These are phyloP conservation scores for Xylaria sp. DNA, from an alignment of 2,329 filamentous ascomycete genomes.

Conservation along the genomic window DNA sequence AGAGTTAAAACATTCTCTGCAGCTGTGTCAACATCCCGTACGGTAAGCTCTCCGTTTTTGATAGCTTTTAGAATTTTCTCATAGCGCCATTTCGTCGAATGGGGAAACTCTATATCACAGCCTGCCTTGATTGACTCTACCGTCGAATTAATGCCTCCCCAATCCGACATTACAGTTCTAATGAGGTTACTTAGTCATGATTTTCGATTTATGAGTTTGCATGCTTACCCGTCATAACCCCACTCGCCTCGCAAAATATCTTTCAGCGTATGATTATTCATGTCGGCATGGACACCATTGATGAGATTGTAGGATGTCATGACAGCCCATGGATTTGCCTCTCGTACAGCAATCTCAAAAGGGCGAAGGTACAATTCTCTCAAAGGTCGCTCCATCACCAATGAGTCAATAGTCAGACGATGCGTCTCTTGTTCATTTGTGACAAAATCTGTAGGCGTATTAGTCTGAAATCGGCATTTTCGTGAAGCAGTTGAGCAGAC, in stretches of 20 bases:
- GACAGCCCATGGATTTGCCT: conserved; percentile 74
- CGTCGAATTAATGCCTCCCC: conserved; percentile 67
- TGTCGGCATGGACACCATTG: conserved; percentile 70
- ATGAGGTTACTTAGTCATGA: conserved; percentile 36
- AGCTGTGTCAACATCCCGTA: conserved; percentile 64
- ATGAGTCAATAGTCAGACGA: conserved; percentile 70
- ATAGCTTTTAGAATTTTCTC: conserved; percentile 66
- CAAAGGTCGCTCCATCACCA: conserved; percentile 71
- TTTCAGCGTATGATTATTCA: conserved; percentile 64
- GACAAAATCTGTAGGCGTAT: conserved; percentile 35
- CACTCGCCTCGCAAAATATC: conserved; percentile 69
- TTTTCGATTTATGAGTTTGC: conserved; percentile 5
- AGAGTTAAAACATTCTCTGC: conserved; percentile 69
- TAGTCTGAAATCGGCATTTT: background rate
- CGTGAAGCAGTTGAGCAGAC: conserved; percentile 51
- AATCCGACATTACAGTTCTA: conserved; percentile 67
- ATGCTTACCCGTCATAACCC: conserved; percentile 66
- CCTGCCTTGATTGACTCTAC: conserved; percentile 65
- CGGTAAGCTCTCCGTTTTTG: conserved; percentile 58
- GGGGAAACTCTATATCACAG: conserved; percentile 68
- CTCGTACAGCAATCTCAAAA: conserved; percentile 76
- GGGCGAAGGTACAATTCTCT: conserved; percentile 78
- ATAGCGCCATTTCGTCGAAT: conserved; percentile 64
- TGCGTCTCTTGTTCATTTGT: conserved; percentile 57
- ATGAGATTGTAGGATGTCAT: conserved; percentile 76